phyloP scores from a whole-genome alignment of 345 rosid species.

The Rhodamnia argentea region DNA sequence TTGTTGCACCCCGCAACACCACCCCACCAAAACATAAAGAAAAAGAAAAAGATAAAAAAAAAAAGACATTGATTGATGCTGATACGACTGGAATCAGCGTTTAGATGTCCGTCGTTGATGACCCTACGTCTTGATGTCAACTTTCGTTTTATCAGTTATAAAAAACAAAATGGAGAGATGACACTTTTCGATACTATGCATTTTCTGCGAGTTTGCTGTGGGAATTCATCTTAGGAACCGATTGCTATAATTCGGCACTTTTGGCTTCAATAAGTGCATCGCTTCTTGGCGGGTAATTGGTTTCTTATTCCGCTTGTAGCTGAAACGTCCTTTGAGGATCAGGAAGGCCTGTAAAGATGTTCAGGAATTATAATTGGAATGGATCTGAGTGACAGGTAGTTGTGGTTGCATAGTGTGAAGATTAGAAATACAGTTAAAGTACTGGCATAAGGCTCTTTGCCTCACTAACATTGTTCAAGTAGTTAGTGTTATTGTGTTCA shows the following conservation, averaged over 20 bases:
- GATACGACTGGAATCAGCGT: neutral
- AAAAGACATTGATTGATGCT: neutral
- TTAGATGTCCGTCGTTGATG: neutral
- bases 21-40: too few relatives aligned
- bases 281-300: neutral
- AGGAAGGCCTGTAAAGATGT: neutral
- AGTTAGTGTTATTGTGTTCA: neutral
- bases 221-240: neutral
- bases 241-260: neutral
- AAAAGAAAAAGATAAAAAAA: neutral
- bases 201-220: neutral
- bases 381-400: neutral
- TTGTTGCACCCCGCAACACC: neutral
- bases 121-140: neutral
- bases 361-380: neutral
- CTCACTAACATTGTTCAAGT: neutral
- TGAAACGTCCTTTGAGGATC: neutral
- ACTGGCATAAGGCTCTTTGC: neutral
- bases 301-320: neutral
- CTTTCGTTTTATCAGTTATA: neutral
- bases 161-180: neutral
- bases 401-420: neutral
- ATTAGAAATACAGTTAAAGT: neutral
- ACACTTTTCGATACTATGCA: neutral
- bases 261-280: neutral